phyloP scores from a whole-genome alignment of 2,329 filamentous ascomycete genomes.

The Fusarium sacchari region DNA sequence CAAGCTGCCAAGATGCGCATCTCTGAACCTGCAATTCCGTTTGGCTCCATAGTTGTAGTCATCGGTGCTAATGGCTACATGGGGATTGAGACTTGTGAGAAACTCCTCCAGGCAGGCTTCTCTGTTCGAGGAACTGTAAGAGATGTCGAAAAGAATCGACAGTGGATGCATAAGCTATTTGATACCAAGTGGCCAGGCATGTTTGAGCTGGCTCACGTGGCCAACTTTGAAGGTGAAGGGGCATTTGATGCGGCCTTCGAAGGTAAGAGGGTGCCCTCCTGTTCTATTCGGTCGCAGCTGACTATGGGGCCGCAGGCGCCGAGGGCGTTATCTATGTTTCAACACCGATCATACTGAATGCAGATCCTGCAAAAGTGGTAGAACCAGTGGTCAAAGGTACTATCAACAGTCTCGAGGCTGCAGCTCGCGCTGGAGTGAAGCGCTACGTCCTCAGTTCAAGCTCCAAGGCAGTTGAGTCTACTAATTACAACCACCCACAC shows the following conservation, averaged over 20 bases:
- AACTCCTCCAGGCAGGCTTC: not conserved
- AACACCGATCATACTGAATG: not conserved
- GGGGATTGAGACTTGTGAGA: not conserved
- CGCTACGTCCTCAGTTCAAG: not conserved
- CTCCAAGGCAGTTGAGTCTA: not conserved
- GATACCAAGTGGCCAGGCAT: not conserved
- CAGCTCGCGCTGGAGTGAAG: not conserved
- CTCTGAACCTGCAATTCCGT: not conserved
- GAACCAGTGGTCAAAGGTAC: not conserved
- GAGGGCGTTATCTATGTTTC: not conserved
- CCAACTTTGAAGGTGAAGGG: not conserved
- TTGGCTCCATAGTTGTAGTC: not conserved
- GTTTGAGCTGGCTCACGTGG: not conserved
- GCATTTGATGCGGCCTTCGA: not conserved
- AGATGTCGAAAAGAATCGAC: not conserved
- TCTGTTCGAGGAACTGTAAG: not conserved
- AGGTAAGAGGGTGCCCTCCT: not conserved
- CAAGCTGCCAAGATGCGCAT: not conserved
- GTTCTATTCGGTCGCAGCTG: too few relatives aligned
- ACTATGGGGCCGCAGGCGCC: not conserved
- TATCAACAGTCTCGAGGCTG: not conserved
- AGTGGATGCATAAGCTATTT: not conserved
- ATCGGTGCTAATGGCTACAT: not conserved
- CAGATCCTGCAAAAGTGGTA: not conserved
- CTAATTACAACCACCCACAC: not conserved